These are phyloP conservation scores for Lomentospora prolificans DNA, from an alignment of 2,329 filamentous ascomycete genomes.

Conservation along the genomic window DNA sequence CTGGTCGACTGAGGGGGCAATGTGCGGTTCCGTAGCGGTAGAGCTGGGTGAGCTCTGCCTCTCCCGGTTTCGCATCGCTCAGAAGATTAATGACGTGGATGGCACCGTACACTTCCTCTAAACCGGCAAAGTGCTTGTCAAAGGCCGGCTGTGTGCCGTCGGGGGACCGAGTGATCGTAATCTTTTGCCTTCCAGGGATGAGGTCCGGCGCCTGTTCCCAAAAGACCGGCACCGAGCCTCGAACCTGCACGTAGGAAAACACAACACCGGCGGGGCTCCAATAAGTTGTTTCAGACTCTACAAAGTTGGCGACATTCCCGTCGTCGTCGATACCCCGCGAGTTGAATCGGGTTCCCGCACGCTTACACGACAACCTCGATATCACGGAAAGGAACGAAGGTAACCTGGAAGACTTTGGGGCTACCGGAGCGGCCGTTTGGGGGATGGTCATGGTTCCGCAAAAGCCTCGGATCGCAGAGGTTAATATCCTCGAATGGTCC, in stretches of 20 bases:
- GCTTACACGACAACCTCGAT: constrained; percentile 78
- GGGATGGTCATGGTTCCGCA: constrained; percentile 81
- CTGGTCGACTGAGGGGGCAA: constrained; percentile 58
- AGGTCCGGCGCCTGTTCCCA: constrained; percentile 92
- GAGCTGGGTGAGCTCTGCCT: constrained; percentile 70
- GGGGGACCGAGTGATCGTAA: constrained; percentile 75
- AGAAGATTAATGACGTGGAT: constrained; percentile 90
- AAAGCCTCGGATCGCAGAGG: constrained; percentile 88
- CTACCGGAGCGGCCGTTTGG: constrained; percentile 55
- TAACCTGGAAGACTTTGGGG: constrained; percentile 50
- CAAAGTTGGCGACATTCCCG: constrained; percentile 94
- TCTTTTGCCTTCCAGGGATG: constrained; percentile 88
- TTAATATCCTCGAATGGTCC: constrained; percentile 81
- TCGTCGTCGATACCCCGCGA: constrained; percentile 96
- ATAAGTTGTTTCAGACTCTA: constrained; percentile 92
- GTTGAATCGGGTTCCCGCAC: constrained; percentile 93
- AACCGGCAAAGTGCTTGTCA: constrained; percentile 84
- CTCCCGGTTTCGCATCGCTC: constrained; percentile 79
- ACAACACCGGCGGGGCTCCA: constrained; percentile 69
- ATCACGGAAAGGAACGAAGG: constrained; percentile 83
- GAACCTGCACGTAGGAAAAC: constrained; percentile 88
- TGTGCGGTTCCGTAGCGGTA: constrained; percentile 70
- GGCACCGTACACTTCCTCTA: constrained; percentile 79
- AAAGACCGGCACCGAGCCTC: constrained; percentile 90
- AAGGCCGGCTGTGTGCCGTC: constrained; percentile 93